A percentile compares a stretch with the other conserved stretches of the same genome.
Conservation (phyloP, 2,329 filamentous ascomycete genomes). For the Beauveria sp. region DNA sequence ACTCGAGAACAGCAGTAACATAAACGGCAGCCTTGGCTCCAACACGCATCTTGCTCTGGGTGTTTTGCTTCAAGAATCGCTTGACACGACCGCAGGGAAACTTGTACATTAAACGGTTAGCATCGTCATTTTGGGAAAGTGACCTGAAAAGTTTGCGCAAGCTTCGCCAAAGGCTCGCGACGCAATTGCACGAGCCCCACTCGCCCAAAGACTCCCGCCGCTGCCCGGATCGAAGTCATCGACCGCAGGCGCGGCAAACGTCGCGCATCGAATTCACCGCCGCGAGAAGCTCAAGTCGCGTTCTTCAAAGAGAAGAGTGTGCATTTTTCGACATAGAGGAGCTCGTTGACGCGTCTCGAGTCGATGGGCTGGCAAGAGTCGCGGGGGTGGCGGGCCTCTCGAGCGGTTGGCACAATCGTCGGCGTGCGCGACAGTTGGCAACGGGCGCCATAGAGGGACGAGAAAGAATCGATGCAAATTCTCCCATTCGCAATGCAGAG, state of each 20-base stretch:
- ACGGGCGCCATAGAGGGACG: constrained; percentile 12
- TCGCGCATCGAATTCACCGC: constrained; percentile 5
- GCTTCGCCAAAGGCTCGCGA: constrained; percentile 12
- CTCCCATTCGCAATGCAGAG: not conserved
- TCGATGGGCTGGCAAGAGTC: not conserved
- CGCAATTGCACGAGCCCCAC: constrained; percentile 13
- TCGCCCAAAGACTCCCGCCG: not conserved
- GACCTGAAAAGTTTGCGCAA: constrained; percentile 7
- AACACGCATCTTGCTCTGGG: constrained; percentile 99
- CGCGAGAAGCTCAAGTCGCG: not conserved
- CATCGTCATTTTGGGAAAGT: not conserved
- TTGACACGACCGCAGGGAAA: constrained; percentile 99
- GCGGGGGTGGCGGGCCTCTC: not conserved
- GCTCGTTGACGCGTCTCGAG: constrained; percentile 6
- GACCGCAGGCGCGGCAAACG: not conserved
- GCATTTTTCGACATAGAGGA: not conserved
- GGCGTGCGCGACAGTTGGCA: not conserved
- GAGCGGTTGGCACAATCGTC: constrained; percentile 1
- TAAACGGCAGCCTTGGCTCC: constrained; percentile 98
- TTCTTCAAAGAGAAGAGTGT: not conserved
- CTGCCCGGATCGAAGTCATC: not conserved
- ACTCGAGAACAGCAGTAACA: constrained; percentile 95
- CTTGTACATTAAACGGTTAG: constrained; percentile 47
- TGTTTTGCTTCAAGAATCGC: constrained; percentile 98
- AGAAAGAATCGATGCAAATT: constrained; percentile 11